Conservation (phyloP, 164 flowering plant species). For the Pachysandra terminalis region DNA sequence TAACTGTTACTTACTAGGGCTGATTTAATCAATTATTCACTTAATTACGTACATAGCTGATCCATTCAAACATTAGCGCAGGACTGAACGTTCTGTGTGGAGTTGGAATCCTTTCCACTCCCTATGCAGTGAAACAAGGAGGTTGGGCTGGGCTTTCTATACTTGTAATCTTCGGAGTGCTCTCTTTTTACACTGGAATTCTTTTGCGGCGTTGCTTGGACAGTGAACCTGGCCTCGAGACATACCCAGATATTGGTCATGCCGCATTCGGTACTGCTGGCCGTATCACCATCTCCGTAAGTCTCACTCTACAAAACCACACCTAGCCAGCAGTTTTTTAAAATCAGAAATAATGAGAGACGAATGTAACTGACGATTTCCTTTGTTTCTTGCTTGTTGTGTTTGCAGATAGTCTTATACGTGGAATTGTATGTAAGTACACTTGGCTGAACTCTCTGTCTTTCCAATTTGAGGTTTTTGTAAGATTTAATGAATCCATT, state of each 20-base stretch:
- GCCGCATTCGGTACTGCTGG: constrained; percentile 92
- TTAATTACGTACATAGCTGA: not conserved
- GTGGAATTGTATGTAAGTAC: constrained; percentile 92
- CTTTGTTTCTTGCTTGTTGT: constrained; percentile 14
- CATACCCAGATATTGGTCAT: constrained; percentile 97
- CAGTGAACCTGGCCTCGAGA: constrained; percentile 87
- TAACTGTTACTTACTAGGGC: too few relatives aligned
- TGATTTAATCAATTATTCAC: not conserved
- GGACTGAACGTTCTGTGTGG: constrained; percentile 97
- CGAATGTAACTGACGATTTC: constrained; percentile 4
- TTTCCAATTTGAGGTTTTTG: too few relatives aligned
- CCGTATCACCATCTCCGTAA: constrained; percentile 76
- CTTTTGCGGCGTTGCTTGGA: constrained; percentile 87
- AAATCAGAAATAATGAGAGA: not conserved
- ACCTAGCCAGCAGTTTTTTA: too few relatives aligned
- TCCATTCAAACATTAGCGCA: constrained; percentile 16
- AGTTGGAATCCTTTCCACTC: constrained; percentile 90
- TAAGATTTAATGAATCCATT: too few relatives aligned
- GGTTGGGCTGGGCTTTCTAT: constrained; percentile 84
- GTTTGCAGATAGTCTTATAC: constrained; percentile 81
- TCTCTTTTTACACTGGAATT: constrained; percentile 89
- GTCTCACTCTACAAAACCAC: constrained; percentile 9
- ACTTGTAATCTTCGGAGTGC: constrained; percentile 54
- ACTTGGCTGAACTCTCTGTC: constrained; percentile 3
- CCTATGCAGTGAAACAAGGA: constrained; percentile 86